phyloP scores from a whole-genome alignment of 2,329 filamentous ascomycete species.

The Penicillium sp. region DNA sequence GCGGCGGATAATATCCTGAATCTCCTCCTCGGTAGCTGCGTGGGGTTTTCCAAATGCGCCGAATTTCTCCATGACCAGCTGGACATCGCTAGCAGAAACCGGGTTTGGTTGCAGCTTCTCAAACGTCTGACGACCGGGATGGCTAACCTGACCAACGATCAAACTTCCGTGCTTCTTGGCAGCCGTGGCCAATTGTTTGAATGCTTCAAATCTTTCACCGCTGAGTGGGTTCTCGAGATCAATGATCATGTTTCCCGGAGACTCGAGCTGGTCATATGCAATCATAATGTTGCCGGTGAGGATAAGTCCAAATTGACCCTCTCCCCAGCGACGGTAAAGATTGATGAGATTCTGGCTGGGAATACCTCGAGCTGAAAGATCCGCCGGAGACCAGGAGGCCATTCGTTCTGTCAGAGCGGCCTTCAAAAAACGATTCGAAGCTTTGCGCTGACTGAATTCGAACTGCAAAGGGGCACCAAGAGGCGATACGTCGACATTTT shows the following conservation, averaged over 20 bases:
- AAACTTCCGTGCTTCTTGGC: conserved; percentile 23
- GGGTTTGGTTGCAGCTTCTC: conserved; percentile 22
- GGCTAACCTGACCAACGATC: conserved; percentile 22
- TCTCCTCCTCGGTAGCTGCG: conserved; percentile 14
- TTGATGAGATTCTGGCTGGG: conserved; percentile 54
- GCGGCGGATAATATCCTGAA: conserved; percentile 15
- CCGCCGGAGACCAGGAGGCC: conserved; percentile 57
- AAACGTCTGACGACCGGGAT: conserved; percentile 22
- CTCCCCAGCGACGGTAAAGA: conserved; percentile 44
- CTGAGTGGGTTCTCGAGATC: conserved; percentile 20
- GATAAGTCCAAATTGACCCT: conserved; percentile 17
- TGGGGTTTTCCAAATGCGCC: conserved; percentile 19
- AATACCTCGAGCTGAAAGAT: conserved; percentile 52
- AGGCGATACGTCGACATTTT: conserved; percentile 31
- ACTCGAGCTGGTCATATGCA: conserved; percentile 24
- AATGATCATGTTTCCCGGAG: conserved; percentile 26
- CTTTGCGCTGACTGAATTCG: conserved; percentile 52
- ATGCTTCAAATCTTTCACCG: conserved; percentile 18
- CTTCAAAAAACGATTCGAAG: conserved; percentile 66
- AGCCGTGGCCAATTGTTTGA: conserved; percentile 18
- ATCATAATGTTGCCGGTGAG: conserved; percentile 28
- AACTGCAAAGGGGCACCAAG: conserved; percentile 50
- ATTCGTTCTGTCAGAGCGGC: conserved; percentile 65
- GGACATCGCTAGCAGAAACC: conserved; percentile 20
- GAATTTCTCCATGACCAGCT: conserved; percentile 15